Evolutionary conservation across 169 alveolate genomes (phyloP).

Genomic region (Plasmodium ovale): DNA sequence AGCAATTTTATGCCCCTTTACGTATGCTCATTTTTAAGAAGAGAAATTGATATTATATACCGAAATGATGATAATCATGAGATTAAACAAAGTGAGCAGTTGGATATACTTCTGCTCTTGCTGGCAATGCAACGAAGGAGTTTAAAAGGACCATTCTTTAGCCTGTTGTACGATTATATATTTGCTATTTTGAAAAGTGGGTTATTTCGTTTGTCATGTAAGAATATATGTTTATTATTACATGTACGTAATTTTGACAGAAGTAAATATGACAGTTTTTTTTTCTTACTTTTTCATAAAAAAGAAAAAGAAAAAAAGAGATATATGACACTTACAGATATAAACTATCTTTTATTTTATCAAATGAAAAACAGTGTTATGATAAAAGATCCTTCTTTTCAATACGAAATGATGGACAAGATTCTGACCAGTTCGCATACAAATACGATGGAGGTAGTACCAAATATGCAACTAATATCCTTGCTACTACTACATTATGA

Average conservation of each 20-base stretch:
- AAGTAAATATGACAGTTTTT: slow-evolving; percentile 44
- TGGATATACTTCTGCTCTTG: slow-evolving; percentile 33
- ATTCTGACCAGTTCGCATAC: not conserved
- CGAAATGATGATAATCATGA: slow-evolving; percentile 12
- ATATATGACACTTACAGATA: slow-evolving; percentile 10
- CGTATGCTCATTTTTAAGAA: slow-evolving; percentile 48
- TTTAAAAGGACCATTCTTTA: slow-evolving; percentile 38
- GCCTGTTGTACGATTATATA: slow-evolving; percentile 37
- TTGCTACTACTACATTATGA: slow-evolving; percentile 41
- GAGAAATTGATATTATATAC: slow-evolving; percentile 21
- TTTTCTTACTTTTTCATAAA: slow-evolving; percentile 18
- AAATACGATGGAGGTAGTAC: slow-evolving; percentile 7
- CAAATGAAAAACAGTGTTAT: slow-evolving; percentile 44
- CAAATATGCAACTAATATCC: slow-evolving; percentile 46
- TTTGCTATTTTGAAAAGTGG: slow-evolving; percentile 27
- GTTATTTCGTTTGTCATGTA: slow-evolving; percentile 17
- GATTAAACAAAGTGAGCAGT: slow-evolving; percentile 3
- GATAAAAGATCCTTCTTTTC: not conserved
- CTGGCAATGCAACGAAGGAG: slow-evolving; percentile 15
- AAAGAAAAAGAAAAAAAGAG: not conserved
- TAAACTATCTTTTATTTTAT: slow-evolving; percentile 52
- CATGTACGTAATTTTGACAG: slow-evolving; percentile 36
- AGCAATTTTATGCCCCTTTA: slow-evolving; percentile 37
- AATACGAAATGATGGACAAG: not conserved
- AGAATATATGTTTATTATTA: slow-evolving; percentile 53